Evolutionary conservation across 2,329 filamentous ascomycete genomes (phyloP).

Genomic region (Dendrostoma leiphaemia): DNA sequence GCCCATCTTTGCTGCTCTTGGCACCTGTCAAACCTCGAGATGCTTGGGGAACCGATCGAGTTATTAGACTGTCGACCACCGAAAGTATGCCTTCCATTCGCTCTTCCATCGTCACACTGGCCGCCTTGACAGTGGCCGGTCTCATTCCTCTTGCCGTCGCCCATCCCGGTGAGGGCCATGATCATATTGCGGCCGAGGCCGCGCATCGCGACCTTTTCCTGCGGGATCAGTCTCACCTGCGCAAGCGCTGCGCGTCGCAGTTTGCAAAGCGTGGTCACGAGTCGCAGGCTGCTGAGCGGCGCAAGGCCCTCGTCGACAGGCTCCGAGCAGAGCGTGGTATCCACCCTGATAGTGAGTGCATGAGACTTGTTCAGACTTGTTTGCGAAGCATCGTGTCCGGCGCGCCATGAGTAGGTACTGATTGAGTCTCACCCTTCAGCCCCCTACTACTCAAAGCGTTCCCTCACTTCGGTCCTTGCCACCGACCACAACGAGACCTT

Average conservation of each 20-base stretch:
- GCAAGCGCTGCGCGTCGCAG: slow-evolving; percentile 2
- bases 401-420: background rate
- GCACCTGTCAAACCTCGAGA: too few relatives aligned
- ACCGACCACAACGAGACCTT: slow-evolving; percentile 5
- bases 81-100: background rate
- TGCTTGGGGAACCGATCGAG: background rate
- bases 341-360: background rate
- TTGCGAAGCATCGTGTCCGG: too few relatives aligned
- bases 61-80: background rate
- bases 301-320: slow-evolving; percentile 1
- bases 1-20: too few relatives aligned
- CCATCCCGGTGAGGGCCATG: slow-evolving; percentile 1
- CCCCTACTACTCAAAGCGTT: background rate
- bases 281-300: background rate
- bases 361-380: too few relatives aligned
- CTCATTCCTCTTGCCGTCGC: background rate
- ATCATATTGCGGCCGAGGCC: background rate
- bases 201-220: background rate
- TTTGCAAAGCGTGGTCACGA: slow-evolving; percentile 1
- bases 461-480: slow-evolving; percentile 1
- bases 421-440: background rate
- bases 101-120: background rate
- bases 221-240: background rate
- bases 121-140: background rate
- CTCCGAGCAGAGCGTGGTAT: slow-evolving; percentile 6